Evolutionary conservation across 352 stramenopile genomes (phyloP).

Genomic region (Globisporangium perplexum): DNA sequence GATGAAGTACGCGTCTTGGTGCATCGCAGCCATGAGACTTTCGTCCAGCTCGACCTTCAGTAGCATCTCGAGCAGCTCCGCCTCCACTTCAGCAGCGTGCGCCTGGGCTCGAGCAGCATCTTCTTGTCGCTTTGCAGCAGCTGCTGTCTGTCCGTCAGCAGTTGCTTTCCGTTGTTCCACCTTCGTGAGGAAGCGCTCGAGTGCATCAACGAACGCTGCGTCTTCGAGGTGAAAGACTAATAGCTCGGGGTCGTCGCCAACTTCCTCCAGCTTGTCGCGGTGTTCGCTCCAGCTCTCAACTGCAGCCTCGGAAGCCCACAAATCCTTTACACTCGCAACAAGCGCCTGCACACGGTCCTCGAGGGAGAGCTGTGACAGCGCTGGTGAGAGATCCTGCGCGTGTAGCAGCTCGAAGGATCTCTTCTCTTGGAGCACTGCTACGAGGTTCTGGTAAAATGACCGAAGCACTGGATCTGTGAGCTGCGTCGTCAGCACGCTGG

Average conservation of each 20-base stretch:
- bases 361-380: constrained; percentile 13
- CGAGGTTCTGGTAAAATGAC: constrained; percentile 49
- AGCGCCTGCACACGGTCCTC: constrained; percentile 34
- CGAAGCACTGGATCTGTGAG: constrained; percentile 35
- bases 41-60: constrained; percentile 38
- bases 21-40: constrained; percentile 54
- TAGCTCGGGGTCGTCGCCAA: constrained; percentile 63
- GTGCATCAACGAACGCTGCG: constrained; percentile 21
- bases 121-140: constrained; percentile 3
- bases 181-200: constrained; percentile 32
- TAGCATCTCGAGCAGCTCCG: constrained; percentile 37
- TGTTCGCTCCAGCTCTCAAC: constrained; percentile 20
- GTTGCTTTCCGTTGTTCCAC: constrained; percentile 17
- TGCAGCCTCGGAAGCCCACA: neutral
- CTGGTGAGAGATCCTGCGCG: neutral
- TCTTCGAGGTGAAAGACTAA: constrained; percentile 64
- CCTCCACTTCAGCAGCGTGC: constrained; percentile 9
- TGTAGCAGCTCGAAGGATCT: neutral
- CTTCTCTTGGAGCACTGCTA: constrained; percentile 27
- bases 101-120: constrained; percentile 1
- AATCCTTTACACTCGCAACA: constrained; percentile 5
- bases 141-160: neutral
- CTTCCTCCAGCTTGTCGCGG: constrained; percentile 39
- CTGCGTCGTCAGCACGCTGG: constrained; percentile 37
- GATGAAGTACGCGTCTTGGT: constrained; percentile 48